phyloP scores from a whole-genome alignment of 2,329 filamentous ascomycete species.

The Westerdykella sp. region DNA sequence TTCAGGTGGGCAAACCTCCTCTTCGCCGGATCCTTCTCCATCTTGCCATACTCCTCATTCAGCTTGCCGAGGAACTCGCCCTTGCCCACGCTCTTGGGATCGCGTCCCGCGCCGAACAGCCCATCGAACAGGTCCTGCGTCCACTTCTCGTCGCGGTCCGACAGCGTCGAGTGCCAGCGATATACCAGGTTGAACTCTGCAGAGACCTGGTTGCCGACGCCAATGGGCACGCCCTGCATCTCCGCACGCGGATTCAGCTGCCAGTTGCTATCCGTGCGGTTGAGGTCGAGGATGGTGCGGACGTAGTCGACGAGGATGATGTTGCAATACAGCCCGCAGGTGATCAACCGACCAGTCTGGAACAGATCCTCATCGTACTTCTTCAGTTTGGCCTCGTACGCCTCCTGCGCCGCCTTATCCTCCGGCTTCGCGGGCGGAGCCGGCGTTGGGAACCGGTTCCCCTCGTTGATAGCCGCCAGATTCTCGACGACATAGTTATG shows the following conservation, averaged over 20 bases:
- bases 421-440: constrained; percentile 21
- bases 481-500: constrained; percentile 82
- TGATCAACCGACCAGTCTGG: constrained; percentile 48
- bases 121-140: constrained; percentile 52
- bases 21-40: constrained; percentile 61
- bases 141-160: constrained; percentile 72
- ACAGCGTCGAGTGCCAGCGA: constrained; percentile 78
- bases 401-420: constrained; percentile 41
- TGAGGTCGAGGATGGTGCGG: constrained; percentile 52
- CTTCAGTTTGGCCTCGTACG: constrained; percentile 29
- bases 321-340: constrained; percentile 50
- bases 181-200: constrained; percentile 88
- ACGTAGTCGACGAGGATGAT: constrained; percentile 51
- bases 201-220: constrained; percentile 75
- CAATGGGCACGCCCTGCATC: constrained; percentile 59
- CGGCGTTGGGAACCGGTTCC: constrained; percentile 67
- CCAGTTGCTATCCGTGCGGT: constrained; percentile 69
- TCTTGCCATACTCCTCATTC: constrained; percentile 54
- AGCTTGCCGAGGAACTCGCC: constrained; percentile 59
- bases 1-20: constrained; percentile 62
- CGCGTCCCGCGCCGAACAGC: constrained; percentile 40
- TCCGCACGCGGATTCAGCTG: constrained; percentile 70
- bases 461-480: constrained; percentile 79
- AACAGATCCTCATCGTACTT: constrained; percentile 46
- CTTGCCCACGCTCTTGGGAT: constrained; percentile 49